A percentile compares a stretch with the other conserved stretches of the same genome.
Conservation (phyloP, 768 basidiomycete genomes). For the Xanthoconium stramineum region DNA sequence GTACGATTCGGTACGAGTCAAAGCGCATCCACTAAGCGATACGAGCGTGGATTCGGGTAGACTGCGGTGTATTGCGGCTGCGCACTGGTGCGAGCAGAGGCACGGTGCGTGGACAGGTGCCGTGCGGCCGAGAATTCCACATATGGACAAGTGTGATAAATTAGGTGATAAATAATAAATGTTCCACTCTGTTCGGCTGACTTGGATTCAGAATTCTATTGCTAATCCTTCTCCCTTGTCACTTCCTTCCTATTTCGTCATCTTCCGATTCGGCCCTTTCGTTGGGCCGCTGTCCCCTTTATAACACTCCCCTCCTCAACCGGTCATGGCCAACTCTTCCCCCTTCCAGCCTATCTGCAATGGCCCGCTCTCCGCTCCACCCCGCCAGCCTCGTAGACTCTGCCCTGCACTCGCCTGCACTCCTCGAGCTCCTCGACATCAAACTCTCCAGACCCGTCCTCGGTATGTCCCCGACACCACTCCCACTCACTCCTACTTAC, state of each 20-base stretch:
- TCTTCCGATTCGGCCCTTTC: slow-evolving; percentile 36
- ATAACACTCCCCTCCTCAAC: slow-evolving; percentile 24
- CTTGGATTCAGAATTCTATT: slow-evolving; percentile 21
- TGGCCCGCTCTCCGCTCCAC: slow-evolving; percentile 37
- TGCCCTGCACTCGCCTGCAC: slow-evolving; percentile 57
- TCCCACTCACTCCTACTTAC: not conserved
- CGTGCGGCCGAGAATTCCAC: not conserved
- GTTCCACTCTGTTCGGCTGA: slow-evolving; percentile 13
- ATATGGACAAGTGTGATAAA: not conserved
- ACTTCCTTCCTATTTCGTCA: slow-evolving; percentile 27
- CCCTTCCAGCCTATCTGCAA: slow-evolving; percentile 6
- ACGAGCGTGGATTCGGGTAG: not conserved
- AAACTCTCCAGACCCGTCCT: slow-evolving; percentile 60
- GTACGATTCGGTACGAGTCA: not conserved
- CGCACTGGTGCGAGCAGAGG: not conserved
- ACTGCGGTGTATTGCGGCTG: not conserved
- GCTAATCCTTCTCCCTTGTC: slow-evolving; percentile 27
- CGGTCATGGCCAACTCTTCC: slow-evolving; percentile 11
- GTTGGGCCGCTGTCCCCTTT: slow-evolving; percentile 25
- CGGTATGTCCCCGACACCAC: slow-evolving; percentile 43
- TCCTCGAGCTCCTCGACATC: slow-evolving; percentile 66
- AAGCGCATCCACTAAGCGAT: not conserved
- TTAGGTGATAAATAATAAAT: not conserved
- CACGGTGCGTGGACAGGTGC: not conserved
- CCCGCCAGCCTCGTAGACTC: slow-evolving; percentile 60